Evolutionary conservation across 768 basidiomycete genomes (phyloP), one percentile per base, ranked within the genome.

Genomic region (Hypsizygus marmoreus): DNA sequence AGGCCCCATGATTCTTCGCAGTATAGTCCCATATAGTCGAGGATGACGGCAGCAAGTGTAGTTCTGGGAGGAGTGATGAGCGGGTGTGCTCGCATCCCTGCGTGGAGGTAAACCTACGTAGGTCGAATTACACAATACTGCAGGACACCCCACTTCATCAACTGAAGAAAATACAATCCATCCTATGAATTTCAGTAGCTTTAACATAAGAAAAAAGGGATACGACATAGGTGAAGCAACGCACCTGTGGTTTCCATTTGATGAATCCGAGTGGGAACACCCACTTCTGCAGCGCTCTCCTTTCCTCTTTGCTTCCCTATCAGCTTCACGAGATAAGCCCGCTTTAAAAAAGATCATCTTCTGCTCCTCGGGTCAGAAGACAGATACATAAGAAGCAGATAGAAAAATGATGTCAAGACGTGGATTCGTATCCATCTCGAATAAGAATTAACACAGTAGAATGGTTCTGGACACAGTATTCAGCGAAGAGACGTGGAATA

Each of bases 341-440:
- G 63, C 64, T 51, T 76, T 81, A 25, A 76, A 61, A 53, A 88
- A 83, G 14, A 84, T 71, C 11, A 73, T 67, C 56, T 75, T 79
- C 63, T 87, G 85, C 48, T 81, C 81, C 38, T 79, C 77, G 4
- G 61, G 51, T 83, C 74, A 32, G 78, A 81, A 0, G 84, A 86
- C 10, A 90, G 64, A 67, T 88, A 90, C 46, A 73, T 73, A 40
- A 90, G 70, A 22, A 91, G 74, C 24, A 91, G 75, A 58, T 87
- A 88, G 66, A 91, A 89, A 72, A 90, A 90, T 2, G 86, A 73
- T 0, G 82, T 85, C 48, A 91, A 68, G 10, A 89, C 82, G 84
- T 79, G 9, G 86, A 79, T 69, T 90, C 88, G 63, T 89, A 91
- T 50, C 79, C 76, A 59, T 89, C 88, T 34, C 87, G 77, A 40